Conservation (phyloP, 176 grass and related monocot genomes). For the Aegilops tauschii region DNA sequence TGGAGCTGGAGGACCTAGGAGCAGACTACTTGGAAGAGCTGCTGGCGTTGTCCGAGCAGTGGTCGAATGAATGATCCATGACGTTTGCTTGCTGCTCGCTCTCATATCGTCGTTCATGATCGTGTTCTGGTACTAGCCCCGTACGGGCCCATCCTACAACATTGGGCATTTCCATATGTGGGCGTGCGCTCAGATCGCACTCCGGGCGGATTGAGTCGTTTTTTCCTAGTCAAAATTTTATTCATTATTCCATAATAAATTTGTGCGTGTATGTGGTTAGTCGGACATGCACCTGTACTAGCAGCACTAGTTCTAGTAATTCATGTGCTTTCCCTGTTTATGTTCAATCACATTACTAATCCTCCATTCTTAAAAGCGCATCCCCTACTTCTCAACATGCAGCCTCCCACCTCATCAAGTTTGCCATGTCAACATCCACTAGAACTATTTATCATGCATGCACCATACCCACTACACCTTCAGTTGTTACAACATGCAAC, state of each 20-base stretch:
- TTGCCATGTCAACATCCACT: too few relatives aligned
- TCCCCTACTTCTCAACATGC: too few relatives aligned
- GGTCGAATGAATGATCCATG: background rate
- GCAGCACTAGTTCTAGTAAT: background rate
- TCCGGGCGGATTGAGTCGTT: background rate
- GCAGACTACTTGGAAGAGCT: constrained; percentile 59
- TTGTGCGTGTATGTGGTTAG: background rate
- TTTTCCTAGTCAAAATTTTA: background rate
- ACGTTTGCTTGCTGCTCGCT: background rate
- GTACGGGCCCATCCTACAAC: too few relatives aligned
- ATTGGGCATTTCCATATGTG: too few relatives aligned
- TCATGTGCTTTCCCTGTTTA: background rate
- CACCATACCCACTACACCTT: too few relatives aligned
- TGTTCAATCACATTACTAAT: too few relatives aligned
- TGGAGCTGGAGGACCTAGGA: constrained; percentile 48
- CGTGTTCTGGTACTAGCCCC: too few relatives aligned
- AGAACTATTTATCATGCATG: too few relatives aligned
- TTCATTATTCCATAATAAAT: background rate
- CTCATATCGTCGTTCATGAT: background rate
- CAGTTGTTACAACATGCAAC: too few relatives aligned
- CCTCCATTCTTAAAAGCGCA: too few relatives aligned
- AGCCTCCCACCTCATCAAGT: too few relatives aligned
- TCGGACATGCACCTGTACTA: background rate
- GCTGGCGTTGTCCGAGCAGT: background rate
- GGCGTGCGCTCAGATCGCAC: background rate